Conservation (phyloP, 129 eudicot species). For the Flaveria robusta region DNA sequence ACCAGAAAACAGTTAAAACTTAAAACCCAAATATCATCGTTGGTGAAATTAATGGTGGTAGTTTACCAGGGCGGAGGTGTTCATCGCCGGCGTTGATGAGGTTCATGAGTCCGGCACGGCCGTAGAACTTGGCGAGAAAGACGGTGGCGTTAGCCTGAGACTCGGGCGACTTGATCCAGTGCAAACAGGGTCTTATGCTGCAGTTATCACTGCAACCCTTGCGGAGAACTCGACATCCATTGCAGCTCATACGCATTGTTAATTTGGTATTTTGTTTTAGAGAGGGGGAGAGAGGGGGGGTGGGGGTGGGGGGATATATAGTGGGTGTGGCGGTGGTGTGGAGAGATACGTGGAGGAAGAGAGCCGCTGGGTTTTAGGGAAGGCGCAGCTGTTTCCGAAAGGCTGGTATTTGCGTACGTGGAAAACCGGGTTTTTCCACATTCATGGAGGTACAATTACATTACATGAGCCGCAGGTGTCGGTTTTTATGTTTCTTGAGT, state of each 20-base stretch:
- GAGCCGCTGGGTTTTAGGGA: constrained; percentile 48
- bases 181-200: constrained; percentile 81
- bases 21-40: too few species aligned
- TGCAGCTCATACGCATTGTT: constrained; percentile 89
- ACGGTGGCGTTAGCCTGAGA: constrained; percentile 88
- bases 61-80: constrained; percentile 77
- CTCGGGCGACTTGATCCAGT: constrained; percentile 74
- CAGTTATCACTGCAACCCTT: constrained; percentile 81
- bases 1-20: too few species aligned
- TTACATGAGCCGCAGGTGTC: constrained; percentile 7
- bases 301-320: not conserved
- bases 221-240: constrained; percentile 85
- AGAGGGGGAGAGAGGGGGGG: not conserved
- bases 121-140: constrained; percentile 83
- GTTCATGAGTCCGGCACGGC: constrained; percentile 91
- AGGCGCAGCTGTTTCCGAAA: constrained; percentile 58
- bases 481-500: constrained; percentile 24
- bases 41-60: too few species aligned
- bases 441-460: constrained; percentile 47
- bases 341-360: constrained; percentile 27
- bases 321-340: constrained; percentile 28
- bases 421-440: constrained; percentile 61
- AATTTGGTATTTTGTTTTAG: not conserved
- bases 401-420: constrained; percentile 32
- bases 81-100: constrained; percentile 84